Evolutionary conservation across 2,329 filamentous ascomycete genomes (phyloP), one percentile per base, ranked within the genome.

Genomic region (Didymella pomorum): DNA sequence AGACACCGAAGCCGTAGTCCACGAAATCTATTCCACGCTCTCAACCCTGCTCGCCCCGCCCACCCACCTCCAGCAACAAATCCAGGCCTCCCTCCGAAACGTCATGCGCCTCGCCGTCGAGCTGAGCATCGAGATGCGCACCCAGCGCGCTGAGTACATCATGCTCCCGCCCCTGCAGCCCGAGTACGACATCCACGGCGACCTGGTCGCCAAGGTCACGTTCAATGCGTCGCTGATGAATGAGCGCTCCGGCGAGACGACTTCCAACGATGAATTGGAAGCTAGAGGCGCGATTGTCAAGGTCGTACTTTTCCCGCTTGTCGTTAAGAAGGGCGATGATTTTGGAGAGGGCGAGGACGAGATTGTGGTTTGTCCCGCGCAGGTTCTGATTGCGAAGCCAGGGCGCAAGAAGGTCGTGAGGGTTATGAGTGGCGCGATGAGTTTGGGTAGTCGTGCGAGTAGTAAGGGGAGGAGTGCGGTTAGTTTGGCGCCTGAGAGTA

Each of bases 201-300:
- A 98, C 71, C 86, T 99, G 9, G 85, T 89, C 16, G 90, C 91
- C 53, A 94, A 93, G 56, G 92, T 98, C 10, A 85, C 87, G 59
- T 99, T 99, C 86, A 97, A 97, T 72, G 90, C 94, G 1, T 86
- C 90, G 29, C 86, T 97, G 71, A 98, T 99, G 94, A 96, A 95
- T 71, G 94, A 97, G 80, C 89, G 92, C 57, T 92, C 89, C 59
- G 89, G 90, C 41, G 86, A 89, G 63, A 84, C 81, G 52, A 83
- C 76, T 29, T 88, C 87, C 23, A 94, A 95, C 71, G 90, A 94
- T 65, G 90, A 94, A 51, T 86, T 97, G 23, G 91, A 98, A 77
- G 82, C 83, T 6, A 84, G 89, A 60, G 84, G 86, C 39, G 89
- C 92, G 25, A 86, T 94, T 18, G 93, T 99, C 39, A 91, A 95